Evolutionary conservation across 805 yeast genomes (phyloP), one percentile per base, ranked within the genome.

Genomic region (Candida takata): DNA sequence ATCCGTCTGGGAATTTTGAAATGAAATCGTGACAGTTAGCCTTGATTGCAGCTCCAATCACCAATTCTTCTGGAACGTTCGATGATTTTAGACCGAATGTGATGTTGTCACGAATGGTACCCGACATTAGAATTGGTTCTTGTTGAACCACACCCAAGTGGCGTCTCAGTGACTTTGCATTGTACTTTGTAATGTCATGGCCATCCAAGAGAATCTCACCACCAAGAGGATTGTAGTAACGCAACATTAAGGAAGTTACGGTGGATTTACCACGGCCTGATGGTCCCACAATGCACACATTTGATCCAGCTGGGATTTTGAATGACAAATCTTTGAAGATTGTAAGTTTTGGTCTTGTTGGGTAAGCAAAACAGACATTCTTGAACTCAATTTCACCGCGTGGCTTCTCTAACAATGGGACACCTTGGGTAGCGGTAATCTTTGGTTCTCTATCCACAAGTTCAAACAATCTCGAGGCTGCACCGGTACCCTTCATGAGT

Each of bases 401-500:
- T 42, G 58, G 72, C 51, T 47, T 58, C 10, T 41, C 46, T 4
- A 53, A 40, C 24, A 71, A 62, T 34, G 63, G 65, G 23, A 52
- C 42, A 19, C 97, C 97, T 14, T 62, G 52, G 1, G 81, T 70
- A 3, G 88, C 74, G 10, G 70, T 65, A 29, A 90, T 85, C 14
- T 67, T 61, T 2, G 97, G 88, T 39, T 76, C 63, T 58, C 83
- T 70, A 43, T 85, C 95, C 30, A 82, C 74, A 31, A 92, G 65
- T 57, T 92, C 98, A 62, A 90, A 90, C 25, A 90, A 66, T 45
- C 98, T 70, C 36, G 90, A 79, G 0, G 97, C 94, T 1, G 97
- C 97, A 37, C 98, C 98, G 8, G 86, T 84, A 36, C 97, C 97
- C 64, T 92, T 92, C 98, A 92, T 92, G 40, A 92, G 64, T 57